phyloP scores from a whole-genome alignment of 129 eudicot species.

The Ambrosia trifida region DNA sequence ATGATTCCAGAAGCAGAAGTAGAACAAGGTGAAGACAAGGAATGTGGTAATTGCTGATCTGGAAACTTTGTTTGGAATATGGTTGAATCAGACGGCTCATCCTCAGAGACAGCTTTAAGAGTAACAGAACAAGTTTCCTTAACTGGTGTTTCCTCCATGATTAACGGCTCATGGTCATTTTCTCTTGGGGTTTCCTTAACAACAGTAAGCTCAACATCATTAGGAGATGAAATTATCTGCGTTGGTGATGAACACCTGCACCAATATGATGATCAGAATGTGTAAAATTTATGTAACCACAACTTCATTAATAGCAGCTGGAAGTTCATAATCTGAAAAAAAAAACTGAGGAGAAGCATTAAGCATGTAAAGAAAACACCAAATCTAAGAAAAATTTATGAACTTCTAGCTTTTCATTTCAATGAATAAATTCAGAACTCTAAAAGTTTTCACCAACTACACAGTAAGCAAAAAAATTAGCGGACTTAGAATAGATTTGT shows the following conservation, averaged over 20 bases:
- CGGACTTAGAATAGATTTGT: too few species aligned
- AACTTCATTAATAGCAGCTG: slow-evolving; percentile 4
- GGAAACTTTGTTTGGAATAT: slow-evolving; percentile 38
- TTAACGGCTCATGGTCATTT: slow-evolving; percentile 36
- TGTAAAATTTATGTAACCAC: neutral
- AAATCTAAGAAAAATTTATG: neutral
- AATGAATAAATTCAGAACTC: too few species aligned
- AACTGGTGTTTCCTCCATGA: slow-evolving; percentile 61
- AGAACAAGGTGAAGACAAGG: slow-evolving; percentile 29
- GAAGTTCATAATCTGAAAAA: slow-evolving; percentile 1
- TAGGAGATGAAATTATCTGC: slow-evolving; percentile 25
- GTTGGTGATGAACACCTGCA: slow-evolving; percentile 58
- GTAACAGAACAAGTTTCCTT: slow-evolving; percentile 18
- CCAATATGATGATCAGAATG: slow-evolving; percentile 20
- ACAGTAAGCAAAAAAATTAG: too few species aligned
- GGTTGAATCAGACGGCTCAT: slow-evolving; percentile 47
- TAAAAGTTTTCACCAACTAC: too few species aligned
- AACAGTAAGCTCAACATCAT: slow-evolving; percentile 47
- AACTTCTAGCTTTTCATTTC: too few species aligned
- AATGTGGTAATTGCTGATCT: slow-evolving; percentile 33
- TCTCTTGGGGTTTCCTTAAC: slow-evolving; percentile 74
- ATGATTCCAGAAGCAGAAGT: slow-evolving; percentile 33
- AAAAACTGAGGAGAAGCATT: neutral
- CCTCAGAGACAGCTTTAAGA: slow-evolving; percentile 44
- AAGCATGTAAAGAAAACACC: slow-evolving; percentile 2